phyloP scores from a whole-genome alignment of 1,284 basidiomycete genomes.

The Meira miltonrushii region DNA sequence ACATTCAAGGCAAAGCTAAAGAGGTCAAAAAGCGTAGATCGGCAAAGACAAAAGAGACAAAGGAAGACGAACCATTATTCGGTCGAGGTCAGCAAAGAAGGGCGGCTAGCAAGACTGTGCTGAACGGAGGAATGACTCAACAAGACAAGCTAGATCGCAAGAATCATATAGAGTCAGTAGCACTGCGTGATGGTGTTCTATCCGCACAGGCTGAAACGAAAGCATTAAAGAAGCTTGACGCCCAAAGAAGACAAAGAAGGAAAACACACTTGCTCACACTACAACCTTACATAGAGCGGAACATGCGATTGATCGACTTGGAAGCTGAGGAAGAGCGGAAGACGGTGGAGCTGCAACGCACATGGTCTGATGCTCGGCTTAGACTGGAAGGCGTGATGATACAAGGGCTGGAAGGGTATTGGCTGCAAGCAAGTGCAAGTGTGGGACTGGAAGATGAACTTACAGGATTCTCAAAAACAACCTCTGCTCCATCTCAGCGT shows the following conservation, averaged over 20 bases:
- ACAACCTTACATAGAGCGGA: constrained; percentile 2
- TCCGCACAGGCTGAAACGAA: background rate
- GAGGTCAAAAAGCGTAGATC: no score
- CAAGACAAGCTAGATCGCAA: background rate
- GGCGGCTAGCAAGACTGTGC: background rate
- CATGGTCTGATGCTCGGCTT: background rate
- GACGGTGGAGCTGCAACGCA: background rate
- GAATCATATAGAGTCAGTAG: background rate
- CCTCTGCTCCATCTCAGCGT: background rate
- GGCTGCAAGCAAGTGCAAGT: background rate
- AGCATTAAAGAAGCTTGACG: background rate
- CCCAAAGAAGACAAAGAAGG: background rate
- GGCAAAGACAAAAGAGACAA: no score
- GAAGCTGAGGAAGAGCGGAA: constrained; percentile 2
- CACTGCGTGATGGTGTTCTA: background rate
- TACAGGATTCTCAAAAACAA: background rate
- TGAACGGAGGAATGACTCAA: background rate
- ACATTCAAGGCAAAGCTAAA: no score
- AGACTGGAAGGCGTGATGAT: background rate
- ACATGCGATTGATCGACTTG: background rate
- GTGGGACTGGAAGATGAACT: background rate
- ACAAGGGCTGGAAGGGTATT: background rate
- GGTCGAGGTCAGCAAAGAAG: background rate
- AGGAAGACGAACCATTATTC: no score
- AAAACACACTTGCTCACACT: background rate